Evolutionary conservation across 2,329 filamentous ascomycete genomes (phyloP), one percentile per base, ranked within the genome.

Genomic region (Ilyonectria sp.): DNA sequence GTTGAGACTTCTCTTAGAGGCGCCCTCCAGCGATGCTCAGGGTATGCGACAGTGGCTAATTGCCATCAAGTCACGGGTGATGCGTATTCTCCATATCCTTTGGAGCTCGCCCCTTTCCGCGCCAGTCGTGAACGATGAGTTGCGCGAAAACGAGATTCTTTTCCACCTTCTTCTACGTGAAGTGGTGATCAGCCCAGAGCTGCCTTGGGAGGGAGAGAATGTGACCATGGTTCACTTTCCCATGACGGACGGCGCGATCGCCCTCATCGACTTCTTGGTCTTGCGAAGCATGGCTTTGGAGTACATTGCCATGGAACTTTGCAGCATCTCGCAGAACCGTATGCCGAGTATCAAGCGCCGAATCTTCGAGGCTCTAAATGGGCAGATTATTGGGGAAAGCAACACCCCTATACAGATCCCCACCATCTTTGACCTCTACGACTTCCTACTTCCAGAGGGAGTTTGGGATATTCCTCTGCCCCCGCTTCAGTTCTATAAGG

Each of bases 351-450:
- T 93, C 59, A 93, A 93, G 78, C 84, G 90, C 63, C 86, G 90
- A 7, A 89, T 93, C 5, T 89, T 91, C 53, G 89, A 91, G 67
- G 89, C 94, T 0, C 84, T 98, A n/a, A 89, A 95, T 49, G 96
- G 96, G 6, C 90, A 92, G 47, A 90, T 94, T 8, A 85, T 89
- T 11, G 84, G 90, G 19, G 88, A 92, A 15, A 89, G 89, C 65
- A 91, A 92, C 54, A 89, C 93, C 60, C 84, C 90, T 6, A 84
- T 92, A 43, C 83, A 85, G 31, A 92, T 94, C 65, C 87, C 92
- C 1, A 94, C 93, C 4, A 88, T 98, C 7, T 97, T 98, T 76
- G 94, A 98, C 71, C 86, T 98, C 23, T 96, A 97, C 75, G 96
- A 99, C 81, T 98, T 98, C 75, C 88, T 96, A 67, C 80, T 87